Evolutionary conservation across 768 basidiomycete species (phyloP).

Genomic region (Fomitopsis pulvina): DNA sequence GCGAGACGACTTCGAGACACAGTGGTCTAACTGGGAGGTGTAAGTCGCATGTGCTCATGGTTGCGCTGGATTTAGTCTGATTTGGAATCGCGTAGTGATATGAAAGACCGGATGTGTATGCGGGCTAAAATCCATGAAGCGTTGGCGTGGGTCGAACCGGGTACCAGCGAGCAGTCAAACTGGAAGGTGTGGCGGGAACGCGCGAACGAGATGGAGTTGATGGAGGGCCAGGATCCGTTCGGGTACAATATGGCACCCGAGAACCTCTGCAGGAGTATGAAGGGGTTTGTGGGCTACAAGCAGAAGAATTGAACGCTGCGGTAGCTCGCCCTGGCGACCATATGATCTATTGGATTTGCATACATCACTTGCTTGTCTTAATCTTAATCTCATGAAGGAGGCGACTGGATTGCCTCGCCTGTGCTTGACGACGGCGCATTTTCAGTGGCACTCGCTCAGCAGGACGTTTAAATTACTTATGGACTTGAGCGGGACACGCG

Average conservation of each 20-base stretch:
- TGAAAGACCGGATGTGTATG: conserved; percentile 66
- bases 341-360: not conserved
- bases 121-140: conserved; percentile 40
- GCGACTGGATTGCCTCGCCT: too few relatives aligned
- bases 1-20: conserved; percentile 56
- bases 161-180: conserved; percentile 9
- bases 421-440: too few relatives aligned
- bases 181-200: conserved; percentile 16
- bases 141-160: conserved; percentile 46
- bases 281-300: conserved; percentile 53
- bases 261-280: conserved; percentile 27
- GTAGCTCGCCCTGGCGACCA: not conserved
- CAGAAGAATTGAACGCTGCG: not conserved
- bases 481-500: too few relatives aligned
- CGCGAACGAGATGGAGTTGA: conserved; percentile 6
- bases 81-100: conserved; percentile 43
- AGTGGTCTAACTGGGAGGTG: conserved; percentile 69
- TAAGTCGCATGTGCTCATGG: conserved; percentile 28
- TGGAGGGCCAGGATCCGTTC: not conserved
- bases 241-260: conserved; percentile 7
- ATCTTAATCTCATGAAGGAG: too few relatives aligned
- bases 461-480: too few relatives aligned
- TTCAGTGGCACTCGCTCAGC: too few relatives aligned
- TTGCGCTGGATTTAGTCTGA: conserved; percentile 2
- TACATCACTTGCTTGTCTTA: not conserved